Conservation (phyloP, 2,329 filamentous ascomycete species). For the Ascochyta pisi region DNA sequence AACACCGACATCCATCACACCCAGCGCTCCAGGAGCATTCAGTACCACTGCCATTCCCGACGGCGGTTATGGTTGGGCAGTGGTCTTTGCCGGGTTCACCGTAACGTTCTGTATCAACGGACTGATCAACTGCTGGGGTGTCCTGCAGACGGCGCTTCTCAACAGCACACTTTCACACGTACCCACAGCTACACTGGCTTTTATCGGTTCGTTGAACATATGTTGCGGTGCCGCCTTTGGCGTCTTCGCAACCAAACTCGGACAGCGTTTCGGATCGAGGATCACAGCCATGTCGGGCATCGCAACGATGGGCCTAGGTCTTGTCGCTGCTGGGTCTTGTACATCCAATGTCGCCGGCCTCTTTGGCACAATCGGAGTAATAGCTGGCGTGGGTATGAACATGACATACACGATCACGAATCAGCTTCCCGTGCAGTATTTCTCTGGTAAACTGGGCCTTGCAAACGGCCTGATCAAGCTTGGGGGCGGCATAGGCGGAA, state of each 20-base stretch:
- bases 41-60: slow-evolving; percentile 52
- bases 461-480: slow-evolving; percentile 40
- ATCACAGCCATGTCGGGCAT: slow-evolving; percentile 58
- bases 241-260: slow-evolving; percentile 60
- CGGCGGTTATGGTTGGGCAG: slow-evolving; percentile 64
- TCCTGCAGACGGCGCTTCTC: slow-evolving; percentile 65
- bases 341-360: slow-evolving; percentile 40
- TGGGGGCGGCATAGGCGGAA: slow-evolving; percentile 38
- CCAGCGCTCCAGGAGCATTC: slow-evolving; percentile 2
- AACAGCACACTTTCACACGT: slow-evolving; percentile 51
- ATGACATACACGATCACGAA: slow-evolving; percentile 34
- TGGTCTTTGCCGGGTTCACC: slow-evolving; percentile 59
- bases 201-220: slow-evolving; percentile 63
- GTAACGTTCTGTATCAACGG: slow-evolving; percentile 62
- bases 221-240: slow-evolving; percentile 61
- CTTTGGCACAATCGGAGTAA: slow-evolving; percentile 56
- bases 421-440: slow-evolving; percentile 35
- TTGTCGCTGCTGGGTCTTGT: slow-evolving; percentile 57
- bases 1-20: not conserved
- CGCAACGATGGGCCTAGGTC: slow-evolving; percentile 57
- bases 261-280: slow-evolving; percentile 58
- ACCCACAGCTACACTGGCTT: slow-evolving; percentile 62
- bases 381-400: slow-evolving; percentile 53
- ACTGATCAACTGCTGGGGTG: slow-evolving; percentile 65
- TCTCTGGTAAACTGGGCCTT: slow-evolving; percentile 34